Evolutionary conservation across 441 rosid genomes (phyloP).

Genomic region (Gossypium laxum): DNA sequence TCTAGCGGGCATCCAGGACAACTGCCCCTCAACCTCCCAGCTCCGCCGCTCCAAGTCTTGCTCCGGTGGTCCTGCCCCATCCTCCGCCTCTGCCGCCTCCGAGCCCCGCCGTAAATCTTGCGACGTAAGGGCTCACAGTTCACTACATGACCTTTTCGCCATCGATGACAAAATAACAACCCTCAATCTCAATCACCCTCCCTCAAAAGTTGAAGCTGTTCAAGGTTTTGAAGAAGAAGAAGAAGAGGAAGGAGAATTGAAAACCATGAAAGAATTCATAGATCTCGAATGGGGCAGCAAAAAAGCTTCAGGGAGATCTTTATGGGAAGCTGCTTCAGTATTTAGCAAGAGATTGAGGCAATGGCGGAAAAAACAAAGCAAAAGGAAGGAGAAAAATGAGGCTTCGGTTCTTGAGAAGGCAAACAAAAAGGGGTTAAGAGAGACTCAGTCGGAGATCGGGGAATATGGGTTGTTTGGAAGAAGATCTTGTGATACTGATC

Average conservation of each 20-base stretch:
- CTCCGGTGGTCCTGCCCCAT: slow-evolving; percentile 21
- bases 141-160: slow-evolving; percentile 33
- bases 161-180: slow-evolving; percentile 23
- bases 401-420: slow-evolving; percentile 18
- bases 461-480: slow-evolving; percentile 28
- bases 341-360: slow-evolving; percentile 39
- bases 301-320: slow-evolving; percentile 26
- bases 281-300: slow-evolving; percentile 47
- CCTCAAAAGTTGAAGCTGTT: slow-evolving; percentile 12
- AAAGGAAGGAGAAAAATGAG: slow-evolving; percentile 17
- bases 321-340: slow-evolving; percentile 37
- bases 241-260: slow-evolving; percentile 22
- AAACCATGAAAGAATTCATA: slow-evolving; percentile 59
- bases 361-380: slow-evolving; percentile 33
- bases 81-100: slow-evolving; percentile 18
- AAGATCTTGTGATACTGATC: slow-evolving; percentile 50
- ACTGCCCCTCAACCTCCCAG: slow-evolving; percentile 19
- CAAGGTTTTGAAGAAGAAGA: slow-evolving; percentile 19
- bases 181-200: slow-evolving; percentile 11
- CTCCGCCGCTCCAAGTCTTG: slow-evolving; percentile 48
- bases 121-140: slow-evolving; percentile 33
- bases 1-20: slow-evolving; percentile 30
- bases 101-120: slow-evolving; percentile 58
- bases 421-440: slow-evolving; percentile 15
- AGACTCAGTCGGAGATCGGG: slow-evolving; percentile 23